Evolutionary conservation across 164 flowering plant genomes (phyloP).

Genomic region (Euptelea pleiosperma): DNA sequence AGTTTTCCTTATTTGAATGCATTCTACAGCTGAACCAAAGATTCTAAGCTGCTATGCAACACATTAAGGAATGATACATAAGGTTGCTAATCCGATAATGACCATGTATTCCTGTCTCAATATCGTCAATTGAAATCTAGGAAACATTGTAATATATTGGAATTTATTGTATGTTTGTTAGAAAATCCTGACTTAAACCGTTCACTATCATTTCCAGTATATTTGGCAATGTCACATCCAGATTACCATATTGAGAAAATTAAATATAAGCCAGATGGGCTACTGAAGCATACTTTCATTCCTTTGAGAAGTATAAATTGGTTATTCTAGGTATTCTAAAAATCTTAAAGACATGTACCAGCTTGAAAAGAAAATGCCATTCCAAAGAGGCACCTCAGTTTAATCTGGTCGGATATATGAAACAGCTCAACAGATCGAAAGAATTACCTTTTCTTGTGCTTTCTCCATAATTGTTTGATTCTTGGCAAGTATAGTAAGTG

Average conservation of each 20-base stretch:
- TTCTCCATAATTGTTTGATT: constrained; percentile 76
- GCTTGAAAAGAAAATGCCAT: too few relatives aligned
- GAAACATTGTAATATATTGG: too few relatives aligned
- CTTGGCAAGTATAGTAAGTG: constrained; percentile 78
- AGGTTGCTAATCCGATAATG: not conserved
- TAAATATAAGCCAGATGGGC: too few relatives aligned
- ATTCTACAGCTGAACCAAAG: not conserved
- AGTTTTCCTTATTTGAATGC: not conserved
- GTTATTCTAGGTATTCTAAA: not conserved
- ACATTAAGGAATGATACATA: not conserved
- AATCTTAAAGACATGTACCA: too few relatives aligned
- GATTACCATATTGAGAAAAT: not conserved
- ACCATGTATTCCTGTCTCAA: not conserved
- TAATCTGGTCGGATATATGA: not conserved
- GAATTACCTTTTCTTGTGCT: constrained; percentile 71
- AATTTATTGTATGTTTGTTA: too few relatives aligned
- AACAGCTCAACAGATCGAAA: not conserved
- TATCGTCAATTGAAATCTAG: not conserved
- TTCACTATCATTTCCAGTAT: too few relatives aligned
- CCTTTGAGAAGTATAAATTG: not conserved
- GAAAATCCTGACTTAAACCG: too few relatives aligned
- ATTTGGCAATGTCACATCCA: too few relatives aligned
- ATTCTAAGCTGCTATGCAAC: not conserved
- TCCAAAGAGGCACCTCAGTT: too few relatives aligned
- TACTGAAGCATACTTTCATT: not conserved